Conservation (phyloP, 148 eudicot genomes). For the Rhododendron williamsianum region DNA sequence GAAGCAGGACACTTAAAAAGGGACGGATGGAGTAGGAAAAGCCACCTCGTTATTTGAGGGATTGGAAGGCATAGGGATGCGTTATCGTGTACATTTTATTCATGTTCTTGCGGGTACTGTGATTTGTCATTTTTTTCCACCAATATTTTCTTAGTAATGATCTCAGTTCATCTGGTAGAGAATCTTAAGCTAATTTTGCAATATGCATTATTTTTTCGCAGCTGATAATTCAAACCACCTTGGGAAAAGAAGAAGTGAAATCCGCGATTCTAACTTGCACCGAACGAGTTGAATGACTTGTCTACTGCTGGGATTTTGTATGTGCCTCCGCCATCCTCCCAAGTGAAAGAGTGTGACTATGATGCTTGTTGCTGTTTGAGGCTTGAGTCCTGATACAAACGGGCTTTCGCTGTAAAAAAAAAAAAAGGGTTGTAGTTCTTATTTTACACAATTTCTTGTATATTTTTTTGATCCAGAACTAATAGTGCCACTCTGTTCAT, state of each 20-base stretch:
- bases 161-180: background rate
- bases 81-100: background rate
- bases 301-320: constrained; percentile 4
- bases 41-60: background rate
- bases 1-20: no score
- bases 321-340: background rate
- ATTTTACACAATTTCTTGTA: background rate
- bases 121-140: background rate
- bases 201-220: constrained; percentile 22
- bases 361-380: background rate
- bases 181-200: background rate
- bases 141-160: background rate
- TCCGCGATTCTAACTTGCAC: constrained; percentile 72
- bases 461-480: background rate
- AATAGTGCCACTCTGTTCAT: background rate
- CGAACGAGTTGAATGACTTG: constrained; percentile 46
- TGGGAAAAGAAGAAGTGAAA: constrained; percentile 86
- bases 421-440: background rate
- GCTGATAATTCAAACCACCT: constrained; percentile 71
- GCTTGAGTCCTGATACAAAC: background rate
- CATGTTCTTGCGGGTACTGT: background rate
- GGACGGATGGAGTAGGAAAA: background rate
- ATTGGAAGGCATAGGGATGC: background rate
- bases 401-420: background rate
- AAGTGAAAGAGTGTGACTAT: background rate